Base-by-base conservation (phyloP, 169 alveolate species). In the Neospora caninum region DNA sequence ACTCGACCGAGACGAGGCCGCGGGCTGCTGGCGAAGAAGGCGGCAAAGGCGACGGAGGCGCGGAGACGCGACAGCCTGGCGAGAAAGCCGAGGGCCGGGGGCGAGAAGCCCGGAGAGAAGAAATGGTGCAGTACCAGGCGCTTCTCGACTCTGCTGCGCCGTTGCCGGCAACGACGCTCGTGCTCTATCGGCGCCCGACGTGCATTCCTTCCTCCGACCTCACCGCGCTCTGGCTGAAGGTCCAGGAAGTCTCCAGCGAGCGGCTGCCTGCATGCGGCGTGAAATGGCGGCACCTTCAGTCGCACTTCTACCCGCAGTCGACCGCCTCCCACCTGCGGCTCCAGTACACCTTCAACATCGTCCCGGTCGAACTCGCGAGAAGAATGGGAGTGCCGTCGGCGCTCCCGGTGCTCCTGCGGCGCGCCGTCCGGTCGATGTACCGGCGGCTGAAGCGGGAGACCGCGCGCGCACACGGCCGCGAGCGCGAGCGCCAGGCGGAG, bases 351-450 rank as follows among this genome's bases (percentile, higher is more conserved):
- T 41, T 42, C 89, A 82, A 42, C 41, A 18, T 82, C 10, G 89
- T 82, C 16, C 89, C 89, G 9, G 36, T 41, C 36, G 89, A 82
- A 67, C 64, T 82, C n/a, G 89, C 89, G 16, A 36, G 64, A 41
- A 64, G 89, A 31, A 82, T 82, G 89, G 89, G 89, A 1, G 89
- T 82, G 20, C 67, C 89, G 38, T 38, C 89, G 16, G 89, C 89
- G 53, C 69, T 41, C 31, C 89, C 89, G 38, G 89, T 82, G 34
- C 67, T 82, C 6, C 89, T 82, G 0, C 89, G 89, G 25, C 41
- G 34, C 41, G 89, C 41, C 38, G 89, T 82, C 67, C 53, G 89
- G 41, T 82, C 67, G 4, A 41, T 82, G 64, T 38, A 82, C 67
- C 4, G 36, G 36, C 89, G 53, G 10, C 89, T 82, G 89, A 82